Evolutionary conservation across 176 grass and related monocot genomes (phyloP).

Genomic region (Cenchrus purpureus): DNA sequence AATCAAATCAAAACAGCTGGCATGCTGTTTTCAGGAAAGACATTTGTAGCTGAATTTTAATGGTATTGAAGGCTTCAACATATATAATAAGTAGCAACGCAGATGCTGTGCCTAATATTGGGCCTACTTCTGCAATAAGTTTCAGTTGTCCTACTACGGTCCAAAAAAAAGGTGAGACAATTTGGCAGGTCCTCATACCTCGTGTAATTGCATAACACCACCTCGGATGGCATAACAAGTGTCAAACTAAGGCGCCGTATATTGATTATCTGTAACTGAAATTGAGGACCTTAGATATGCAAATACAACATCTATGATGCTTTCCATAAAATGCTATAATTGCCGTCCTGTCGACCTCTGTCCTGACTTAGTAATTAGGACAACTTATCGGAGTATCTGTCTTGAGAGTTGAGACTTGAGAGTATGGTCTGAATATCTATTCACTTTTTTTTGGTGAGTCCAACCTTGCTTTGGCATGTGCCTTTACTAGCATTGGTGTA

Average conservation of each 20-base stretch:
- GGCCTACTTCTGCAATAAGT: conserved; percentile 2
- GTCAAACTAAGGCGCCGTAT: neutral
- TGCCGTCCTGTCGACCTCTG: neutral
- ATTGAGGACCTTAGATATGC: conserved; percentile 2
- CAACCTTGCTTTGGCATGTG: conserved; percentile 16
- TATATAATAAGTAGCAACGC: neutral
- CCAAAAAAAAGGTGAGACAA: neutral
- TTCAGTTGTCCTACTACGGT: neutral
- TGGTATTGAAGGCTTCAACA: neutral
- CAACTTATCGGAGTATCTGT: neutral
- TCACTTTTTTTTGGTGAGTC: conserved; percentile 6
- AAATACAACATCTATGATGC: neutral
- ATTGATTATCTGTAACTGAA: conserved; percentile 6
- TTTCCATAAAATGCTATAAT: neutral
- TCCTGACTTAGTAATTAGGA: neutral
- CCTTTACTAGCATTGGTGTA: neutral
- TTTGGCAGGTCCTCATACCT: neutral
- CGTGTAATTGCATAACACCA: too few relatives aligned
- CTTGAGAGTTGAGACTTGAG: neutral
- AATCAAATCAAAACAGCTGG: neutral
- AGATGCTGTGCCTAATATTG: neutral
- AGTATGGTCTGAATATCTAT: neutral
- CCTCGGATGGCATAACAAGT: neutral
- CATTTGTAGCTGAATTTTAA: neutral
- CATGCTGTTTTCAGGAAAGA: neutral